A percentile compares a stretch with the other conserved stretches of the same genome.
phyloP scores from a whole-genome alignment of 306 rosid species.

The Hippophae gyantsensis region DNA sequence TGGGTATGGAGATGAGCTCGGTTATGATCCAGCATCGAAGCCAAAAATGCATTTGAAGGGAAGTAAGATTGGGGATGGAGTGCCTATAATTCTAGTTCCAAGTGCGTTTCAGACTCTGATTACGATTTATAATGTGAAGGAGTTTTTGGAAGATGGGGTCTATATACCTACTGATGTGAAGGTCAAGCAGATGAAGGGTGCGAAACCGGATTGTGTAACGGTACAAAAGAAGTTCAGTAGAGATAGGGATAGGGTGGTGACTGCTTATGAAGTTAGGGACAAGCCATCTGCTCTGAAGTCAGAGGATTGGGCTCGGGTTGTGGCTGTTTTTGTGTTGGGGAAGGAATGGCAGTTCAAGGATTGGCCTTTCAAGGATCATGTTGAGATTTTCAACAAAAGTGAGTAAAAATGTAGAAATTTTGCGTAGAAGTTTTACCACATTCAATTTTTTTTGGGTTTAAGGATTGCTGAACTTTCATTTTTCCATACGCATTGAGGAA shows the following conservation, averaged over 20 bases:
- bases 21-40: slow-evolving; percentile 57
- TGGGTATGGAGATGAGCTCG: slow-evolving; percentile 62
- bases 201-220: slow-evolving; percentile 85
- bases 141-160: slow-evolving; percentile 88
- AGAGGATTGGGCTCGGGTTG: slow-evolving; percentile 96
- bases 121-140: slow-evolving; percentile 84
- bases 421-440: not conserved
- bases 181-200: slow-evolving; percentile 91
- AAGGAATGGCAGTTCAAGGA: slow-evolving; percentile 87
- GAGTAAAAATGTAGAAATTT: not conserved
- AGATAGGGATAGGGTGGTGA: slow-evolving; percentile 76
- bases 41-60: slow-evolving; percentile 81
- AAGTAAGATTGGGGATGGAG: slow-evolving; percentile 82
- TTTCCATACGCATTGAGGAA: not conserved
- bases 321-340: slow-evolving; percentile 89
- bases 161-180: slow-evolving; percentile 80
- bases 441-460: not conserved
- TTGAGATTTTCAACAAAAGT: slow-evolving; percentile 56
- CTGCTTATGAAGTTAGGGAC: slow-evolving; percentile 96
- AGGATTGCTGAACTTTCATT: not conserved
- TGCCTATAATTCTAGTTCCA: slow-evolving; percentile 83
- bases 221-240: slow-evolving; percentile 98
- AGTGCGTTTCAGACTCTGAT: slow-evolving; percentile 89
- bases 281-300: slow-evolving; percentile 77
- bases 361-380: slow-evolving; percentile 60